Evolutionary conservation across 208 protist genomes (phyloP), one percentile per base, ranked within the genome.

Genomic region (Trypanosoma caninum): DNA sequence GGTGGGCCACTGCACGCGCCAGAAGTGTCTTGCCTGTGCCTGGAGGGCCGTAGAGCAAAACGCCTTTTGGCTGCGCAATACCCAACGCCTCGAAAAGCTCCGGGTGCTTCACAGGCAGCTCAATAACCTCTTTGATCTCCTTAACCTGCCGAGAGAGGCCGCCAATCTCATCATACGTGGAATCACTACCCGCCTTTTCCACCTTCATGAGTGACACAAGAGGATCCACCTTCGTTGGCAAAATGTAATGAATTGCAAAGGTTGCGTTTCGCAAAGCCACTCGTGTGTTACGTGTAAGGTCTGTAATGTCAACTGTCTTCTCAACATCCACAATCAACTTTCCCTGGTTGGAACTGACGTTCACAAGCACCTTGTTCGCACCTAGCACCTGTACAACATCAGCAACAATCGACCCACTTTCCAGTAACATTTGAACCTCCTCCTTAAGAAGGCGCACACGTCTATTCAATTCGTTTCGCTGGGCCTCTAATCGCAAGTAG

Each of bases 121-220:
- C 84, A 68, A 91, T 90, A 42, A 94, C 82, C 58, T 91, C 82
- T 71, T 94, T 94, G 56, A 94, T 91, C 66, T 94, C 82, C 76
- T 94, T 98, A 63, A 99, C 99, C 80, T 99, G 99, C 45, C 99
- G 97, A 55, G 98, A 97, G 9, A 99, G 89, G 25, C 99, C 99
- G 57, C 99, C 99, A 61, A 99, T 98, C 85, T 99, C 98, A 59
- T 99, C 99, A 82, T 99, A 99, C 2, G 99, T 99, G 9, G 97
- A 98, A 67, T 99, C 98, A 59, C 98, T 98, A 40, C 82, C 87
- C 3, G 99, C 98, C 85, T 99, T 99, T 76, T 99, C 99, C 11
- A 99, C 98, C 73, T 98, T 98, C 98, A 99, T 99, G 20, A 99
- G 90, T 3, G 84, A 96, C 7, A 99, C 98, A 7, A 99, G 82